Evolutionary conservation across 192 early-diverging fungal genomes (phyloP), one percentile per base, ranked within the genome.

Genomic region (Rhizoclosmatium sp.): DNA sequence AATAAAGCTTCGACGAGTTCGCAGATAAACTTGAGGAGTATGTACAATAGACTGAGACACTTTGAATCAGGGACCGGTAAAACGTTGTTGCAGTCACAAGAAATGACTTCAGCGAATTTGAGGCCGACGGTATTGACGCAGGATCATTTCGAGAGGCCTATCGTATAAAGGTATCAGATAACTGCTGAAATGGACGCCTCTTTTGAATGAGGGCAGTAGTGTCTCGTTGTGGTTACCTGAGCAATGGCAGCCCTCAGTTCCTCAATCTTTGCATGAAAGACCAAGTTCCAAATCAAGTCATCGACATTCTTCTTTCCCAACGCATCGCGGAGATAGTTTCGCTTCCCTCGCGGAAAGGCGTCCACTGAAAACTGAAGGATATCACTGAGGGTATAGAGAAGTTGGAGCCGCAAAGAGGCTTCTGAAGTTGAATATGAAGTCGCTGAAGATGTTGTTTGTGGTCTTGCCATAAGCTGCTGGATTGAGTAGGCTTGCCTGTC

Each of bases 201-300:
- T 58, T 46, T 16, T 23, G 16, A 48, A 47, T 19, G 69, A 44
- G 16, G 40, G 23, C n/a, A 70, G 69, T 23, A 39, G 40, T 48
- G 69, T n/a, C 69, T 5, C 47, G 10, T 40, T 31, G 40, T 16
- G 47, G 51, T 66, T 14, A 80, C 69, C 72, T 78, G 49, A 7
- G 49, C 5, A 2, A 82, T 56, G 2, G 49, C 31, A 64, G n/a
- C 42, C 10, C 85, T 14, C 3, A 83, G 60, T 54, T 76, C 80
- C 59, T 86, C 82, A 41, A 86, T 82, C 47, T 71, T 40, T 12
- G 47, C 12, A 71, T 83, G 82, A 75, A 86, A 82, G 39, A 76
- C 82, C 7, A 71, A 49, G 51, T 70, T 83, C 85, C 85, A 86
- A 44, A 83, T 70, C 40, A 76, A 71, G n/a, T 86, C 85, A 47